A percentile compares a stretch with the other conserved stretches of the same genome.
Evolutionary conservation across 2,329 filamentous ascomycete species (phyloP).

Genomic region (Geoglossum cookeanum): DNA sequence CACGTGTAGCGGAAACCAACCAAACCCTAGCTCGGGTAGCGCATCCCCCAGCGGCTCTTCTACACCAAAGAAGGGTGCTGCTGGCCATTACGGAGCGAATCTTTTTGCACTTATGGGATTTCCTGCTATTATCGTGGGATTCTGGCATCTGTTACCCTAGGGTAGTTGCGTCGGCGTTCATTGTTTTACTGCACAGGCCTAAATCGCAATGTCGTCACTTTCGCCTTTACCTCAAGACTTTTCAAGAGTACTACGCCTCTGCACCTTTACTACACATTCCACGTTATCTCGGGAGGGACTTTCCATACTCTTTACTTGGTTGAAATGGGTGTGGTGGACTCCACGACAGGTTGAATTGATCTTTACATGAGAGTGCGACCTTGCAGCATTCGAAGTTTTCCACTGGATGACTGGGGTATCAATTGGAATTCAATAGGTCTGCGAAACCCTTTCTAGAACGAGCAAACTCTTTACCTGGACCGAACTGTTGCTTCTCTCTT

Average conservation of each 20-base stretch:
- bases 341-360: background rate
- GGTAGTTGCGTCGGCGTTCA: background rate
- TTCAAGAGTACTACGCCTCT: background rate
- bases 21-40: constrained; percentile 19
- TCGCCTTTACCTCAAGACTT: background rate
- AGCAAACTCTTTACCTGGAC: background rate
- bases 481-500: background rate
- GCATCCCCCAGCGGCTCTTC: constrained; percentile 15
- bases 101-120: constrained; percentile 21
- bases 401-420: background rate
- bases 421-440: background rate
- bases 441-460: background rate
- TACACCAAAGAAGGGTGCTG: constrained; percentile 11
- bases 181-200: background rate
- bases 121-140: constrained; percentile 25
- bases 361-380: background rate
- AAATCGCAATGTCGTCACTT: background rate
- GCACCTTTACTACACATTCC: background rate
- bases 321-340: background rate
- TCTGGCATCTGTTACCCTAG: constrained; percentile 24
- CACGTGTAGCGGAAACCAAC: constrained; percentile 22
- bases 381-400: background rate
- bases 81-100: constrained; percentile 20
- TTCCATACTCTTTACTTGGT: background rate
- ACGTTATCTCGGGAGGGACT: background rate